phyloP scores from a whole-genome alignment of 129 eudicot genomes.

The Sambucus nigra region DNA sequence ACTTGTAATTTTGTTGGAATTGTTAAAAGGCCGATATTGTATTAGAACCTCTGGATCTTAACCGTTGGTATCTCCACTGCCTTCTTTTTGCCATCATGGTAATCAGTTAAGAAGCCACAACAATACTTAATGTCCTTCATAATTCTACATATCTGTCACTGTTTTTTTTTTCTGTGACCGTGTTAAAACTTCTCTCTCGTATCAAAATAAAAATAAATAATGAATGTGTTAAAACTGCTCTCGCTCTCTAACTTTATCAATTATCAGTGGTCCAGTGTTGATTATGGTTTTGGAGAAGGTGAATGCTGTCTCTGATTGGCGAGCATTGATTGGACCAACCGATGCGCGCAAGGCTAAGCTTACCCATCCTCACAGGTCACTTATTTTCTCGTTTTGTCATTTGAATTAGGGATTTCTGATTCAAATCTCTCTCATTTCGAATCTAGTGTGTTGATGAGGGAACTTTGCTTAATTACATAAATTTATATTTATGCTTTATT shows the following conservation, averaged over 20 bases:
- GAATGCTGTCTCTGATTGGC: slow-evolving; percentile 85
- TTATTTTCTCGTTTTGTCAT: slow-evolving; percentile 1
- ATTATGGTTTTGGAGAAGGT: slow-evolving; percentile 74
- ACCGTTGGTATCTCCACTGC: neutral
- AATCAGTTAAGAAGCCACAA: too few relatives aligned
- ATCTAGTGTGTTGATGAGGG: neutral
- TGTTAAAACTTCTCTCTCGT: neutral
- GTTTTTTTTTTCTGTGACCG: neutral
- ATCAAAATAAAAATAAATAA: too few relatives aligned
- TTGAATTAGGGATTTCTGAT: neutral
- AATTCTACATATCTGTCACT: too few relatives aligned
- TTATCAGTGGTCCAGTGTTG: slow-evolving; percentile 71
- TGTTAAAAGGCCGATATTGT: neutral
- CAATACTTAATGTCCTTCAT: too few relatives aligned
- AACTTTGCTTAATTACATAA: neutral
- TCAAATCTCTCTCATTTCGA: neutral
- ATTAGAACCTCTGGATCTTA: neutral
- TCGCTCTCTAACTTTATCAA: slow-evolving; percentile 1
- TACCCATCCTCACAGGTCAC: slow-evolving; percentile 72
- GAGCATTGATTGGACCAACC: slow-evolving; percentile 69
- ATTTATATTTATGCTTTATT: neutral
- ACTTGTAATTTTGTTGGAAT: neutral
- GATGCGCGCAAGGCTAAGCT: slow-evolving; percentile 65
- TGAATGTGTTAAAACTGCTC: too few relatives aligned
- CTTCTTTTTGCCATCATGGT: neutral